Evolutionary conservation across 108 stramenopile genomes (phyloP), one percentile per base, ranked within the genome.

Genomic region (Cyclostephanos invisitatus): DNA sequence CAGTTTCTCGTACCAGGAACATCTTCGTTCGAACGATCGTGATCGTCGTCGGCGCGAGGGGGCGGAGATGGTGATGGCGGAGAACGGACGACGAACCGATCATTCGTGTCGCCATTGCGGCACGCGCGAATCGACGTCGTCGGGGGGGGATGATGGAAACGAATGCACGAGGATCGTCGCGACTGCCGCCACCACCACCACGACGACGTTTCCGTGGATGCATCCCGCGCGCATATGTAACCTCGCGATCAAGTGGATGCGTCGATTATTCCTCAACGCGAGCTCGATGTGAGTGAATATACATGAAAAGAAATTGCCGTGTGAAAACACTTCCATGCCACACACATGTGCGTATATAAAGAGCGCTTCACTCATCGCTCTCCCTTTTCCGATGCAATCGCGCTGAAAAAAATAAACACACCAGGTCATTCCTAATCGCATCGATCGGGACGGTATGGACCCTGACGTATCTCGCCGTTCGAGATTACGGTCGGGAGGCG

Each of bases 401-500:
- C 55, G 8, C 0, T 2, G 8, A 42, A 8, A 42, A 42, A 18
- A 40, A 42, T 2, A 25, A 3, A 29, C 10, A 25, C 36, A 6
- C 11, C 37, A 81, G 91, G 12, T 28, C 85, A 6, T 98, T 98
- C 62, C 70, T 90, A 4, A 14, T 89, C 0, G 78, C 81, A 7
- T 86, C 87, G 49, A 65, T 92, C 2, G 29, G 54, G 8, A 89
- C 87, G 0, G 89, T 90, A 64, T 70, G 57, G 7, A 55, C 46
- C 0, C 61, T 88, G 56, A 96, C 96, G 7, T 75, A 78, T 62
- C 29, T 87, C 54, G 84, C 86, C 7, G 81, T 87, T 11, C 49
- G 46, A 8, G 62, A 70, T 47, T 96, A 94, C 72, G 99, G 98
- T 8, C 53, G 67, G 24, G 68, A 75, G 35, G 97, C 90, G 56